Evolutionary conservation across 441 rosid species (phyloP).

Genomic region (Eruca vesicaria): DNA sequence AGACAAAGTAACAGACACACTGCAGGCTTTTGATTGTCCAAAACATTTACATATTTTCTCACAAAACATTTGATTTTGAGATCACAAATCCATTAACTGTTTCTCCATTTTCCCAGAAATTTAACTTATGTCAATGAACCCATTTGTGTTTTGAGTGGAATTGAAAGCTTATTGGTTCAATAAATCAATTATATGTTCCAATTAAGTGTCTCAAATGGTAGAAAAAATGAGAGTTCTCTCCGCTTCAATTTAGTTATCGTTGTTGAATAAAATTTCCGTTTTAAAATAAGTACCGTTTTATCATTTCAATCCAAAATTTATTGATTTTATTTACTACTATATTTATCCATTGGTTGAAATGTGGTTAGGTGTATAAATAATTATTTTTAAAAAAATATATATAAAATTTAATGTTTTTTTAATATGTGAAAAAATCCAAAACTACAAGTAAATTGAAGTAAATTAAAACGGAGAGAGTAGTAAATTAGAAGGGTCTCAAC

Average conservation of each 20-base stretch:
- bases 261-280: too few relatives aligned
- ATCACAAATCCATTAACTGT: conserved; percentile 22
- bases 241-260: too few relatives aligned
- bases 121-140: conserved; percentile 10
- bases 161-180: background rate
- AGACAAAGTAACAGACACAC: conserved; percentile 35
- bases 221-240: background rate
- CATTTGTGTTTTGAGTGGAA: background rate
- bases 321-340: too few relatives aligned
- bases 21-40: conserved; percentile 27
- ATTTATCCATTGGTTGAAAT: too few relatives aligned
- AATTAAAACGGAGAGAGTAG: background rate
- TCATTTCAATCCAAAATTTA: too few relatives aligned
- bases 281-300: too few relatives aligned
- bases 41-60: conserved; percentile 17
- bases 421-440: too few relatives aligned
- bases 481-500: background rate
- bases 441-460: too few relatives aligned
- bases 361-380: too few relatives aligned
- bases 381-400: too few relatives aligned
- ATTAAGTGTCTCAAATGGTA: background rate
- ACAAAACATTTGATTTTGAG: conserved; percentile 8
- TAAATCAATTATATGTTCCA: background rate
- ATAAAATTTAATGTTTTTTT: too few relatives aligned
- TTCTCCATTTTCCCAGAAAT: conserved; percentile 30